phyloP scores from a whole-genome alignment of 2,329 filamentous ascomycete species.

The Pyrenophora tritici-repentis region DNA sequence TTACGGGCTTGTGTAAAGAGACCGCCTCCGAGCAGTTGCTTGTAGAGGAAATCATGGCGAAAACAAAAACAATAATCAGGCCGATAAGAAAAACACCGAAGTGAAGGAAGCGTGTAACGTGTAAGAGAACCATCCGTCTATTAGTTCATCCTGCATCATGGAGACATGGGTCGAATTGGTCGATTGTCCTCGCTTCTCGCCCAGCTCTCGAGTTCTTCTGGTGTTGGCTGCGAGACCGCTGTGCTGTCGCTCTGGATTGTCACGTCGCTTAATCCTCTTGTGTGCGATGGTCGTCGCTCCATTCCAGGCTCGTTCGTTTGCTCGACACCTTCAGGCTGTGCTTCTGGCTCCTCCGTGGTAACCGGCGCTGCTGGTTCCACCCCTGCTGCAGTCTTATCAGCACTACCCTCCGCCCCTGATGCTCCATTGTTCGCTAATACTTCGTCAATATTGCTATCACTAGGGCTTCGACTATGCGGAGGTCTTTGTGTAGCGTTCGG shows the following conservation, averaged over 20 bases:
- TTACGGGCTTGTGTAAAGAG: not conserved
- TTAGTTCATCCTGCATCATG: constrained; percentile 3
- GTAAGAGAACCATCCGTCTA: too few species aligned
- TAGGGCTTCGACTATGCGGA: constrained; percentile 30
- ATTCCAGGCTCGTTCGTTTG: not conserved
- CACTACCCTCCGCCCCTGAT: not conserved
- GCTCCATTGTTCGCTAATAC: constrained; percentile 21
- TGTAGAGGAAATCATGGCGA: not conserved
- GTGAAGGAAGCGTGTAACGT: not conserved
- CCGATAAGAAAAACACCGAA: not conserved
- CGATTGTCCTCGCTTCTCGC: constrained; percentile 11
- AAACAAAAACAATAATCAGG: not conserved
- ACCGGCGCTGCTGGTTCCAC: constrained; percentile 4
- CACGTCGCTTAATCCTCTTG: constrained; percentile 38
- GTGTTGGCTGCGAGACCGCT: constrained; percentile 42
- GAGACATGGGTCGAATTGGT: constrained; percentile 20
- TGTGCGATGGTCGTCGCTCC: constrained; percentile 38
- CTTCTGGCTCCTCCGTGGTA: not conserved
- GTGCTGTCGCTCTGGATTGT: constrained; percentile 43
- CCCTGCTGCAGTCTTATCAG: not conserved
- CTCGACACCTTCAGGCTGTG: not conserved
- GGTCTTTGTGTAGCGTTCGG: constrained; percentile 21
- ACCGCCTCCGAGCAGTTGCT: not conserved
- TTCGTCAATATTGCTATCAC: constrained; percentile 41
- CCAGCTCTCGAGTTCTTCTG: constrained; percentile 41